A percentile compares a stretch with the other conserved stretches of the same genome.
Evolutionary conservation across 179 eudicot genomes (phyloP).

Genomic region (Corrigiola litoralis): DNA sequence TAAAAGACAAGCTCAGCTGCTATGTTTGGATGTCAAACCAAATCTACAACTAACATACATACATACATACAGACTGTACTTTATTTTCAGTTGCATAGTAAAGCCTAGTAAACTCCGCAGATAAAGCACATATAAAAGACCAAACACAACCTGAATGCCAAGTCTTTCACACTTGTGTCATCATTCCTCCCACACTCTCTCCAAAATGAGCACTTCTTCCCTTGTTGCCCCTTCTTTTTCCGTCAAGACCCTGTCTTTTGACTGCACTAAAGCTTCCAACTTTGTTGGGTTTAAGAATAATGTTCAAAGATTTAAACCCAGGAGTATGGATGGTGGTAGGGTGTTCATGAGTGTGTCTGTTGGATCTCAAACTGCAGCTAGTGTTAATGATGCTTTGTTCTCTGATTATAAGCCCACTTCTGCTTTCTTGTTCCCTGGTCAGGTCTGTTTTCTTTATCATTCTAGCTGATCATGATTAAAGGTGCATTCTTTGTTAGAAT

Average conservation of each 20-base stretch:
- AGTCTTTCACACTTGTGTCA: background rate
- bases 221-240: constrained; percentile 40
- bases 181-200: constrained; percentile 1
- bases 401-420: constrained; percentile 56
- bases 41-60: background rate
- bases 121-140: constrained; percentile 11
- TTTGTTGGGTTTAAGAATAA: constrained; percentile 40
- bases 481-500: background rate
- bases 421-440: constrained; percentile 89
- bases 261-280: constrained; percentile 23
- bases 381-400: constrained; percentile 57
- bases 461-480: background rate
- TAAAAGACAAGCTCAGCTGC: no score
- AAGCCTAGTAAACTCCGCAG: constrained; percentile 21
- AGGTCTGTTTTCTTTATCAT: constrained; percentile 34
- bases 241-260: constrained; percentile 18
- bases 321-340: constrained; percentile 44
- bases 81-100: no score
- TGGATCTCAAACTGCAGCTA: constrained; percentile 50
- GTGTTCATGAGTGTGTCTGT: constrained; percentile 60
- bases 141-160: constrained; percentile 8
- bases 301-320: constrained; percentile 19
- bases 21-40: background rate
- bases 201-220: constrained; percentile 40
- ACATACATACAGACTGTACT: no score